Base-by-base conservation (phyloP, 108 stramenopile genomes). In the Nitzschia palea region DNA sequence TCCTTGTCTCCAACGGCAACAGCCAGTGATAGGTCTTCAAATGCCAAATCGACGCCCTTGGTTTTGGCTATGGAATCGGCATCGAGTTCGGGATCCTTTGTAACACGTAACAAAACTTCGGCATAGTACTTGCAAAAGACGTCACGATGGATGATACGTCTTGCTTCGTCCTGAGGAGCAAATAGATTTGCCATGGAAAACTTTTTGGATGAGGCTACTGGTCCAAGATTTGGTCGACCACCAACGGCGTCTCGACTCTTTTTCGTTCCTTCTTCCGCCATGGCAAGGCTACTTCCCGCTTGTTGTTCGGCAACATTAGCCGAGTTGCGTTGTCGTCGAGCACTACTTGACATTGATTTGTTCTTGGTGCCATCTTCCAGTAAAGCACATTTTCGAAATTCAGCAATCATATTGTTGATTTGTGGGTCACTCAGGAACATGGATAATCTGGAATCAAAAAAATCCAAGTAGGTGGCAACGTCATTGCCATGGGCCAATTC, bases 101-200 rank as follows among this genome's bases (percentile, higher is more conserved):
- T 72, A 5, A 84, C 60, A 14, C 80, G 53, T 29, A 50, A 28
- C n/a, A 84, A 53, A 2, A 76, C 54, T 12, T 36, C 5, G 15
- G 82, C 76, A 57, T 80, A 84, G 42, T 70, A 30, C 23, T 69
- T 55, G 35, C 73, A 35, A 53, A 84, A 84, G 1, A 65, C 71
- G 31, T 73, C 72, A 52, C 51, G 61, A 6, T 42, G 26, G 12
- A 80, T 29, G 35, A 20, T 20, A n/a, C 47, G 47, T 20, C 22
- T 48, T 8, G 37, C 22, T 9, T 53, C 22, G 15, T 23, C 28
- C 32, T 30, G 55, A 33, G 14, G 5, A 33, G 10, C 55, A 12
- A 30, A 23, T 14, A 18, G n/a, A n/a, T n/a, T n/a, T n/a, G n/a
- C n/a, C n/a, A n/a, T 31, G 55, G n/a, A 51, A 10, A 31, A 33